A percentile compares a stretch with the other conserved stretches of the same genome.
Evolutionary conservation across 768 basidiomycete genomes (phyloP).

Genomic region (Epithele typhae): DNA sequence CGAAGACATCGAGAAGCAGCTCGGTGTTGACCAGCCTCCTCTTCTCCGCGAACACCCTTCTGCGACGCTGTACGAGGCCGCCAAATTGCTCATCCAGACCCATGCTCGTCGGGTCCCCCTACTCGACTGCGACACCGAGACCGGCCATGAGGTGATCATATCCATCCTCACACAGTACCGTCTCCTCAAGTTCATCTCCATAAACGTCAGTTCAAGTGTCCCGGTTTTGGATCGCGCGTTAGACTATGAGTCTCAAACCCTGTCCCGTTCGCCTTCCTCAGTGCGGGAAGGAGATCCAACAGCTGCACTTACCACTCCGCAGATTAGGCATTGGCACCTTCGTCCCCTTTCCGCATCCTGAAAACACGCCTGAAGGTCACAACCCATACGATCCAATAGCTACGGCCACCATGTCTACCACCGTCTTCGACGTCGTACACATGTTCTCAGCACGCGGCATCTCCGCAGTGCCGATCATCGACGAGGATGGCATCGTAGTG

Average conservation of each 20-base stretch:
- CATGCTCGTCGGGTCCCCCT: constrained; percentile 93
- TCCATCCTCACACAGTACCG: constrained; percentile 97
- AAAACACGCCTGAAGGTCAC: constrained; percentile 43
- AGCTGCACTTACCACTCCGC: constrained; percentile 75
- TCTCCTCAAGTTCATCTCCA: constrained; percentile 96
- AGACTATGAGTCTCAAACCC: neutral
- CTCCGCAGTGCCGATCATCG: constrained; percentile 94
- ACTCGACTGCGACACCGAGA: constrained; percentile 89
- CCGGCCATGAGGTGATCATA: constrained; percentile 92
- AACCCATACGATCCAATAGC: constrained; percentile 88
- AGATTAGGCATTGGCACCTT: constrained; percentile 93
- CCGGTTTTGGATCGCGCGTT: neutral
- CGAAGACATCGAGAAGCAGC: constrained; percentile 87
- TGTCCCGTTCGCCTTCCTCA: constrained; percentile 27
- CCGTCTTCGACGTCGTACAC: constrained; percentile 97
- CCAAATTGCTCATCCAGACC: constrained; percentile 86
- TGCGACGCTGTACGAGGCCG: constrained; percentile 85
- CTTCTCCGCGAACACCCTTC: constrained; percentile 85
- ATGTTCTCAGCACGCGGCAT: constrained; percentile 97
- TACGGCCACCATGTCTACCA: constrained; percentile 85
- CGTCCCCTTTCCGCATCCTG: constrained; percentile 40
- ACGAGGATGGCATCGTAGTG: constrained; percentile 87
- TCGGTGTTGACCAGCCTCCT: constrained; percentile 90
- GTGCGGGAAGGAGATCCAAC: constrained; percentile 84
- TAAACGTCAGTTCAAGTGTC: constrained; percentile 66